phyloP scores from a whole-genome alignment of 192 early-diverging fungal genomes.

The Rhizophagus prolifer region DNA sequence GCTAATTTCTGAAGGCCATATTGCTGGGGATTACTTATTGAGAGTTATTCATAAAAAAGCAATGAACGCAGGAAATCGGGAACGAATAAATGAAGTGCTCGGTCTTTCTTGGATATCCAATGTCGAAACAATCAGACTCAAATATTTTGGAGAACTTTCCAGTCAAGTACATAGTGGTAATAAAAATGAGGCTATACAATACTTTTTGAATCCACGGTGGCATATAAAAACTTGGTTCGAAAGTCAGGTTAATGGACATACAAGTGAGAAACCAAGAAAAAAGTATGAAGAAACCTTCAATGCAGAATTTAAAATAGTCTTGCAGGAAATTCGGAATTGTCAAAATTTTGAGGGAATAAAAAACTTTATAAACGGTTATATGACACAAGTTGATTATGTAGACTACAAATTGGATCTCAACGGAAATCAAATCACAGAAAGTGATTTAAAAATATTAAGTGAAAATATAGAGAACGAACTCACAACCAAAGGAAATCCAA shows the following conservation, averaged over 20 bases:
- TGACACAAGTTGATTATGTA: background rate
- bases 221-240: constrained; percentile 8
- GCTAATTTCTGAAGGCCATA: constrained; percentile 5
- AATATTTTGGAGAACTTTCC: constrained; percentile 6
- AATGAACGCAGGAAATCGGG: background rate
- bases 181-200: background rate
- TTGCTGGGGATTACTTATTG: constrained; percentile 16
- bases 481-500: background rate
- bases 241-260: background rate
- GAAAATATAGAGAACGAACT: constrained; percentile 7
- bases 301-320: background rate
- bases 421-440: background rate
- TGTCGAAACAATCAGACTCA: too few species aligned
- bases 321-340: constrained; percentile 2
- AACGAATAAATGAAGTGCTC: background rate
- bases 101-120: background rate
- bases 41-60: constrained; percentile 22
- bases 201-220: background rate
- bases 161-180: constrained; percentile 6
- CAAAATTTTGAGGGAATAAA: constrained; percentile 21
- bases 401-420: constrained; percentile 3
- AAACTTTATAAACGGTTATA: constrained; percentile 18
- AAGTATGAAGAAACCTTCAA: constrained; percentile 8
- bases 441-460: background rate
- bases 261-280: background rate